Evolutionary conservation across 2,329 filamentous ascomycete species (phyloP).

Genomic region (Alternaria viburni): DNA sequence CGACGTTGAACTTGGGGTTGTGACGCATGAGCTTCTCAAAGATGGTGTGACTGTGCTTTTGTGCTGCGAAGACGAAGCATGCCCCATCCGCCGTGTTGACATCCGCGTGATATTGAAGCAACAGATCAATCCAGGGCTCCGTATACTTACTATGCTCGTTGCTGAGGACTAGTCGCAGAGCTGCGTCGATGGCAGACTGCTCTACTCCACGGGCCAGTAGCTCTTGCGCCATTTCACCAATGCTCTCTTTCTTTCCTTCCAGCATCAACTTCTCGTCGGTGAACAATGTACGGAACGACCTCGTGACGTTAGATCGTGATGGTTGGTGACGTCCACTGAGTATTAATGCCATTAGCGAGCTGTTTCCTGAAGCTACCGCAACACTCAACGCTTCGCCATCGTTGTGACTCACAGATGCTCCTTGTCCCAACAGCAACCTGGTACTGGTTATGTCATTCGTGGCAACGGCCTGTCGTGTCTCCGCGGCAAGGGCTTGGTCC

Average conservation of each 20-base stretch:
- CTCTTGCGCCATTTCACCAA: conserved; percentile 24
- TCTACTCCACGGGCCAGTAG: conserved; percentile 39
- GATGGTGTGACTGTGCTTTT: conserved; percentile 22
- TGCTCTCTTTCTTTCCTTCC: not conserved
- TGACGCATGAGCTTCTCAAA: conserved; percentile 43
- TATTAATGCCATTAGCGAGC: conserved; percentile 58
- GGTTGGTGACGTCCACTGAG: conserved; percentile 49
- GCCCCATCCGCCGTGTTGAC: conserved; percentile 40
- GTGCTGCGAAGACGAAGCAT: conserved; percentile 40
- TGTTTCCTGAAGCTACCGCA: conserved; percentile 61
- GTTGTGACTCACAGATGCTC: conserved; percentile 56
- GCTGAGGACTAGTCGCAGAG: conserved; percentile 28
- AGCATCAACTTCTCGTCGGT: conserved; percentile 13
- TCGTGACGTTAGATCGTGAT: conserved; percentile 33
- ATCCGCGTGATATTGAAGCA: conserved; percentile 37
- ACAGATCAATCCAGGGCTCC: conserved; percentile 25
- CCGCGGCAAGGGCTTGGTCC: conserved; percentile 34
- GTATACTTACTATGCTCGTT: conserved; percentile 11
- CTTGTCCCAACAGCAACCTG: conserved; percentile 37
- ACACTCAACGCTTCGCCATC: conserved; percentile 62
- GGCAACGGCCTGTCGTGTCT: conserved; percentile 27
- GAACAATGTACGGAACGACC: conserved; percentile 37
- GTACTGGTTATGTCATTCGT: conserved; percentile 33
- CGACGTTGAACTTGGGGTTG: conserved; percentile 57
- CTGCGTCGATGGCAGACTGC: conserved; percentile 35